These are phyloP conservation scores for Durotheca rogersii DNA, from an alignment of 495 filamentous ascomycete species.

Conservation along the genomic window DNA sequence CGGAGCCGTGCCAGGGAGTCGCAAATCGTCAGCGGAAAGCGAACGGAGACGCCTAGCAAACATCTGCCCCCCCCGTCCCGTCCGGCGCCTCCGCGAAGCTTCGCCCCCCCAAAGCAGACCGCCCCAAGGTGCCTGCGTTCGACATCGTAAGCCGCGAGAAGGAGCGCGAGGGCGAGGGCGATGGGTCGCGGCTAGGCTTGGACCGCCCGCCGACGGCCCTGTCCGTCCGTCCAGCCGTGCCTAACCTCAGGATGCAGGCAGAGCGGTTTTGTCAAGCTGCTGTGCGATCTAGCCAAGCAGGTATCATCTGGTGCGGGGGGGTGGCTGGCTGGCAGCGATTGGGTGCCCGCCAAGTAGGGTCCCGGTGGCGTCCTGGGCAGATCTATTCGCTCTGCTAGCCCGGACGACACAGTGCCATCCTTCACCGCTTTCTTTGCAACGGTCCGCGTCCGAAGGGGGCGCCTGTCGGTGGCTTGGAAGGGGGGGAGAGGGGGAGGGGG, in stretches of 20 bases:
- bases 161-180: too few species aligned
- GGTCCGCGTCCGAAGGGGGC: conserved; percentile 5
- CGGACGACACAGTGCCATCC: not conserved
- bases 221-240: too few species aligned
- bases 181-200: too few species aligned
- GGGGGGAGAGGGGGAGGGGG: conserved; percentile 8
- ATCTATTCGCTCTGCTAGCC: conserved; percentile 1
- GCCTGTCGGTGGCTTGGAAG: conserved; percentile 19
- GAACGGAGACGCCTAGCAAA: conserved; percentile 4
- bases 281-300: conserved; percentile 16
- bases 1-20: too few species aligned
- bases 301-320: not conserved
- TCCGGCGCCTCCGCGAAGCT: too few species aligned
- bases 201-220: too few species aligned
- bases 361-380: conserved; percentile 1
- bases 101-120: too few species aligned
- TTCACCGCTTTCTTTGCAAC: conserved; percentile 9
- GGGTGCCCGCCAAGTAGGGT: conserved; percentile 3
- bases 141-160: too few species aligned
- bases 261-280: too few species aligned
- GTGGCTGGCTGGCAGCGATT: conserved; percentile 1
- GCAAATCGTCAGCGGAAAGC: not conserved
- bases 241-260: too few species aligned
- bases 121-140: too few species aligned
- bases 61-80: too few species aligned